Evolutionary conservation across 1,284 basidiomycete genomes (phyloP).

Genomic region (Afroboletus lepidellus): DNA sequence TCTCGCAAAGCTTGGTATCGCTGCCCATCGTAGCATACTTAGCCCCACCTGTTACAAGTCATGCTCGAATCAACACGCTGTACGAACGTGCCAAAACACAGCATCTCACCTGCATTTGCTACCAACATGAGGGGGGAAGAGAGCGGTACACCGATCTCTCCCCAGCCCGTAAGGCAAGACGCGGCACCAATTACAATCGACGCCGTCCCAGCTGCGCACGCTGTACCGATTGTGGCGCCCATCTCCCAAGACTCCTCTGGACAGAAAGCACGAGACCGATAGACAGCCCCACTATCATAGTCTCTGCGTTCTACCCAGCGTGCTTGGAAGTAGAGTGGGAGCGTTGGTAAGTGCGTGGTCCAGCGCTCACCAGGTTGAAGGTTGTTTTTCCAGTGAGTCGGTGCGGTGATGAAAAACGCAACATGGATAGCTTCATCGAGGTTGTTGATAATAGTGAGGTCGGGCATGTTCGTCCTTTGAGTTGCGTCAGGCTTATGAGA

Average conservation of each 20-base stretch:
- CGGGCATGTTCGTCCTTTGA: slow-evolving; percentile 14
- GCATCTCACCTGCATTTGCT: slow-evolving; percentile 14
- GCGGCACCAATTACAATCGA: slow-evolving; percentile 11
- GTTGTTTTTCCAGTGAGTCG: slow-evolving; percentile 20
- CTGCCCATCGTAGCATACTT: slow-evolving; percentile 9
- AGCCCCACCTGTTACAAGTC: slow-evolving; percentile 3
- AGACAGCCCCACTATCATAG: not conserved
- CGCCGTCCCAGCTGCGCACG: slow-evolving; percentile 21
- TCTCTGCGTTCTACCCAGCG: slow-evolving; percentile 18
- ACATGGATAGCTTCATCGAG: slow-evolving; percentile 21
- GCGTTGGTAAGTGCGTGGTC: slow-evolving; percentile 17
- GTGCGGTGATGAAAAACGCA: slow-evolving; percentile 19
- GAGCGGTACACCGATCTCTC: not conserved
- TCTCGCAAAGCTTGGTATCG: slow-evolving; percentile 14
- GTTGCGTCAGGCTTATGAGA: too few relatives aligned
- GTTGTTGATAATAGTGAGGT: slow-evolving; percentile 23
- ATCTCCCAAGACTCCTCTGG: slow-evolving; percentile 19
- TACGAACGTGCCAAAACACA: not conserved
- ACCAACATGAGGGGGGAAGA: slow-evolving; percentile 13
- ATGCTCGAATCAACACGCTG: not conserved
- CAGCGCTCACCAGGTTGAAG: slow-evolving; percentile 20
- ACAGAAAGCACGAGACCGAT: slow-evolving; percentile 14
- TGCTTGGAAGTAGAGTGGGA: slow-evolving; percentile 25
- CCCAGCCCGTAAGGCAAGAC: slow-evolving; percentile 6
- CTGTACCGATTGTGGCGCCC: slow-evolving; percentile 17